Evolutionary conservation across 176 grass and related monocot genomes (phyloP).

Genomic region (Carex myosuroides): DNA sequence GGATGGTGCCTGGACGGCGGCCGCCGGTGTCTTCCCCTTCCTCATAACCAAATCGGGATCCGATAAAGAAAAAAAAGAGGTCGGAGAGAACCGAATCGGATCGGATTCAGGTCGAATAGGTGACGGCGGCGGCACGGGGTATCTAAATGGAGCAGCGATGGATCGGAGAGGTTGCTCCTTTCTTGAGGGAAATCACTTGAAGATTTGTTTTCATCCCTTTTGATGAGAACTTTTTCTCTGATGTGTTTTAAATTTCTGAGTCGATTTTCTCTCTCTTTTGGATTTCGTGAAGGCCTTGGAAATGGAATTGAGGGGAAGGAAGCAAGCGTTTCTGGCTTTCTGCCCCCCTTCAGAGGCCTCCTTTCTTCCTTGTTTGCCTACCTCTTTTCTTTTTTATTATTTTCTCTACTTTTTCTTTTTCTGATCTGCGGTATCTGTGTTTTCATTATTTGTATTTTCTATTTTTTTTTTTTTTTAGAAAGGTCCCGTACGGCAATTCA

Average conservation of each 20-base stretch:
- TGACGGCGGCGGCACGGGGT: too few relatives aligned
- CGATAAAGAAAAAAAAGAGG: not conserved
- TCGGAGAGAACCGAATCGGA: not conserved
- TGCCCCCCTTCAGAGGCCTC: not conserved
- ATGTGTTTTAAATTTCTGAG: not conserved
- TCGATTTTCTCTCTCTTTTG: not conserved
- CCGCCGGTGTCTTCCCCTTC: not conserved
- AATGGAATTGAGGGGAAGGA: not conserved
- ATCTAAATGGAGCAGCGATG: not conserved
- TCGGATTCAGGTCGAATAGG: not conserved
- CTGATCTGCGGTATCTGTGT: not conserved
- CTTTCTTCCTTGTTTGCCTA: conserved; percentile 14
- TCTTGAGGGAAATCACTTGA: not conserved
- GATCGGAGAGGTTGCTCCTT: not conserved
- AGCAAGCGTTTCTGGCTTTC: conserved; percentile 3
- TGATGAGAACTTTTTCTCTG: not conserved
- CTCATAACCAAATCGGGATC: conserved; percentile 19
- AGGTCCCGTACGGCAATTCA: not conserved
- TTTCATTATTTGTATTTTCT: not conserved
- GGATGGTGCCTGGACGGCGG: not conserved
- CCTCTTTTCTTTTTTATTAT: conserved; percentile 10
- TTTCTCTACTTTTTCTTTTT: not conserved
- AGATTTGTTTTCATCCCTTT: conserved; percentile 19
- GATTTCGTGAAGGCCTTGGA: conserved; percentile 22
- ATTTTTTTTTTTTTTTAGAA: not conserved